phyloP scores from a whole-genome alignment of 148 eudicot genomes.

The Chenopodium berlandieri region DNA sequence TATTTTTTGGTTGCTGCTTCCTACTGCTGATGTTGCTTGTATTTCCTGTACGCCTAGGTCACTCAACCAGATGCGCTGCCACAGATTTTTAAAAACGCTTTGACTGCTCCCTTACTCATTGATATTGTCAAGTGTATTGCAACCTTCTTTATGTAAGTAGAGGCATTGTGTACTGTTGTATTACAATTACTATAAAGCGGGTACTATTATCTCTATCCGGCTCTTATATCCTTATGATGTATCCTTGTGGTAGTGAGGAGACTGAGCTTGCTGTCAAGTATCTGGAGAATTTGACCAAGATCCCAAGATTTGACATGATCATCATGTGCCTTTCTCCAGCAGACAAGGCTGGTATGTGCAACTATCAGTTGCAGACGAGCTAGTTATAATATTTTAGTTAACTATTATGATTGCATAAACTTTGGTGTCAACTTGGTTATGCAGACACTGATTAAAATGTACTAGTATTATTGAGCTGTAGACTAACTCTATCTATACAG shows the following conservation, averaged over 20 bases:
- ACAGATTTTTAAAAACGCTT: slow-evolving; percentile 73
- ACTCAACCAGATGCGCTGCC: slow-evolving; percentile 73
- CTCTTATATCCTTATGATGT: background rate
- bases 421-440: background rate
- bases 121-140: slow-evolving; percentile 74
- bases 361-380: background rate
- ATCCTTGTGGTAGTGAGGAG: slow-evolving; percentile 55
- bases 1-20: no score
- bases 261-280: slow-evolving; percentile 62
- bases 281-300: slow-evolving; percentile 58
- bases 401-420: background rate
- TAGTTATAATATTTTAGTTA: background rate
- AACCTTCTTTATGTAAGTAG: slow-evolving; percentile 60
- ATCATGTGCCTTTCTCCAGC: slow-evolving; percentile 80
- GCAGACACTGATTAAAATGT: background rate
- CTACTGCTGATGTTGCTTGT: no score
- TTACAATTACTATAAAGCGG: background rate
- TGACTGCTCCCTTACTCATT: slow-evolving; percentile 71
- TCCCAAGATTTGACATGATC: slow-evolving; percentile 81
- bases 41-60: slow-evolving; percentile 41
- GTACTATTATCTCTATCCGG: background rate
- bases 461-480: background rate
- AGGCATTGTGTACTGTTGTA: background rate
- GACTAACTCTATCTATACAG: slow-evolving; percentile 31
- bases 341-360: slow-evolving; percentile 71